These are phyloP conservation scores for Crucihimalaya himalaica DNA, from an alignment of 345 rosid species.

Conservation along the genomic window DNA sequence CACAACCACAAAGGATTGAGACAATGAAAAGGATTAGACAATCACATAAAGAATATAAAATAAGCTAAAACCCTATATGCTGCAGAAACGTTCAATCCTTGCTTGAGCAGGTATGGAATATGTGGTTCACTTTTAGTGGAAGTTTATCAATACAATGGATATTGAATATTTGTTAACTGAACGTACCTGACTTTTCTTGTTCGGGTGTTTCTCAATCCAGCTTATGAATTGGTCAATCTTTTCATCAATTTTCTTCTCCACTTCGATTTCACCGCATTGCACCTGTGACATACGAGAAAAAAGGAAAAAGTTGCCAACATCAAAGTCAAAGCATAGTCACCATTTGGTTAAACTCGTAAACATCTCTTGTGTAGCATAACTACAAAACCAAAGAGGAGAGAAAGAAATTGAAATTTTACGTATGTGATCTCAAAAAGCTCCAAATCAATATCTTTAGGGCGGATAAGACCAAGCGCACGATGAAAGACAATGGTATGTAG, in stretches of 20 bases:
- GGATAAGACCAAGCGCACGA: constrained; percentile 87
- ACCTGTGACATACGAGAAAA: constrained; percentile 46
- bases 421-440: constrained; percentile 87
- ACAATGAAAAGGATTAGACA: background rate
- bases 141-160: background rate
- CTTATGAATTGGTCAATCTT: constrained; percentile 84
- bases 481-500: constrained; percentile 89
- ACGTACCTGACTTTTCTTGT: constrained; percentile 90
- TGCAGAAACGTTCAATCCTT: background rate
- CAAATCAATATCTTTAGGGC: constrained; percentile 92
- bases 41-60: background rate
- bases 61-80: background rate
- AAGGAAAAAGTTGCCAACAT: background rate
- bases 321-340: constrained; percentile 18
- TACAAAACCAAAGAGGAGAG: constrained; percentile 1
- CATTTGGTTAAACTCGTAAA: background rate
- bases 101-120: background rate
- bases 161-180: background rate
- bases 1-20: background rate
- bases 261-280: constrained; percentile 83
- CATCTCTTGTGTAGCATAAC: background rate
- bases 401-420: constrained; percentile 45
- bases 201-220: constrained; percentile 95
- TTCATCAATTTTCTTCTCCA: constrained; percentile 94
- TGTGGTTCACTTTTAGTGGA: background rate